phyloP scores from a whole-genome alignment of 768 basidiomycete species.

The Amanita fuliginea region DNA sequence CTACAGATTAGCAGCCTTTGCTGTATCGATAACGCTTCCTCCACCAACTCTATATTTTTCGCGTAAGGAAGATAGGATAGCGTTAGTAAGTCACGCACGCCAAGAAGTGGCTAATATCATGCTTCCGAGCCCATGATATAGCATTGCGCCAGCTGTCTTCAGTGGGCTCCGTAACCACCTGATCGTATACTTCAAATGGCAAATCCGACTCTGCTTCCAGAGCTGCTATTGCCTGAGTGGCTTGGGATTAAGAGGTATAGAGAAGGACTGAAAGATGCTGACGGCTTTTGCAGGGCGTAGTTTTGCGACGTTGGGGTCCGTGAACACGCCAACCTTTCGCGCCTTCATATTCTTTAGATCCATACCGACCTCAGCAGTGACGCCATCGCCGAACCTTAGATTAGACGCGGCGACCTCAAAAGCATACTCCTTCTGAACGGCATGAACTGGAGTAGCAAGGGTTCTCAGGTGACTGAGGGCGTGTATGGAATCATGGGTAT shows the following conservation, averaged over 20 bases:
- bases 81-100: conserved; percentile 37
- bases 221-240: conserved; percentile 55
- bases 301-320: conserved; percentile 77
- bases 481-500: conserved; percentile 30
- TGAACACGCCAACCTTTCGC: conserved; percentile 87
- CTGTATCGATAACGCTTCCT: conserved; percentile 93
- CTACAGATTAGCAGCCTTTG: conserved; percentile 88
- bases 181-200: conserved; percentile 72
- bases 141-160: conserved; percentile 84
- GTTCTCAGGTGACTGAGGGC: conserved; percentile 54
- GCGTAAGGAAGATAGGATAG: background rate
- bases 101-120: conserved; percentile 89
- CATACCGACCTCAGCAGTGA: conserved; percentile 86
- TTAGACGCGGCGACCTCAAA: conserved; percentile 90
- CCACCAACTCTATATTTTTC: conserved; percentile 63
- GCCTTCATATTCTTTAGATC: conserved; percentile 92
- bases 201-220: conserved; percentile 72
- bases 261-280: background rate
- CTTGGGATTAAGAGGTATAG: background rate
- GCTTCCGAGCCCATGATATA: conserved; percentile 75
- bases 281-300: conserved; percentile 78
- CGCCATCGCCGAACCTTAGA: conserved; percentile 82
- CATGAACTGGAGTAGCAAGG: conserved; percentile 69
- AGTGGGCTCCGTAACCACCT: conserved; percentile 83
- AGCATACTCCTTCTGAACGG: conserved; percentile 77